Evolutionary conservation across 768 basidiomycete genomes (phyloP).

Genomic region (Tylopilus felleus): DNA sequence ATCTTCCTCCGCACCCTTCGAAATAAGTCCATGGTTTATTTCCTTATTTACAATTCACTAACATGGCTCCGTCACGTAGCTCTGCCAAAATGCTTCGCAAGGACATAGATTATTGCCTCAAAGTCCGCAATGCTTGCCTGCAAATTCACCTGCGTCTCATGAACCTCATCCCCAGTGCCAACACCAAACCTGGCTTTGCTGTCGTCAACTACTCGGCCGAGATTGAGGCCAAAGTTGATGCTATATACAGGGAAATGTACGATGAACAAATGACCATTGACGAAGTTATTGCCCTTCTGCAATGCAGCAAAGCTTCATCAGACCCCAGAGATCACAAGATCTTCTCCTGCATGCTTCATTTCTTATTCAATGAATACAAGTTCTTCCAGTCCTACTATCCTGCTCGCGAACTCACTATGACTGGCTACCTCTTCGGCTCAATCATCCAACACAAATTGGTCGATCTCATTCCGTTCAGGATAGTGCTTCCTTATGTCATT

Average conservation of each 20-base stretch:
- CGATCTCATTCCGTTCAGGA: slow-evolving; percentile 90
- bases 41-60: background rate
- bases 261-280: slow-evolving; percentile 92
- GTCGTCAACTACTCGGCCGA: slow-evolving; percentile 87
- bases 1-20: slow-evolving; percentile 90
- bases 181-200: slow-evolving; percentile 86
- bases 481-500: slow-evolving; percentile 94
- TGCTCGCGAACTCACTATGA: slow-evolving; percentile 90
- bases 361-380: slow-evolving; percentile 26
- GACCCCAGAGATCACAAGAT: no score
- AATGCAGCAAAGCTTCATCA: slow-evolving; percentile 39
- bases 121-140: slow-evolving; percentile 88
- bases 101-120: slow-evolving; percentile 83
- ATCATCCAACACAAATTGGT: slow-evolving; percentile 92
- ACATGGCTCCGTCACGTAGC: slow-evolving; percentile 36
- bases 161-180: slow-evolving; percentile 83
- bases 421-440: slow-evolving; percentile 93
- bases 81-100: slow-evolving; percentile 69
- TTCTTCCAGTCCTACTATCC: slow-evolving; percentile 98
- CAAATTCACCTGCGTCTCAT: slow-evolving; percentile 96
- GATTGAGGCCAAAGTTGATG: slow-evolving; percentile 89
- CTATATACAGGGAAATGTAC: slow-evolving; percentile 98
- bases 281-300: slow-evolving; percentile 86
- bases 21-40: slow-evolving; percentile 55
- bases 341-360: slow-evolving; percentile 78